A percentile compares a stretch with the other conserved stretches of the same genome.
Evolutionary conservation across 208 protist genomes (phyloP).

Genomic region (Trypanosoma vivax): DNA sequence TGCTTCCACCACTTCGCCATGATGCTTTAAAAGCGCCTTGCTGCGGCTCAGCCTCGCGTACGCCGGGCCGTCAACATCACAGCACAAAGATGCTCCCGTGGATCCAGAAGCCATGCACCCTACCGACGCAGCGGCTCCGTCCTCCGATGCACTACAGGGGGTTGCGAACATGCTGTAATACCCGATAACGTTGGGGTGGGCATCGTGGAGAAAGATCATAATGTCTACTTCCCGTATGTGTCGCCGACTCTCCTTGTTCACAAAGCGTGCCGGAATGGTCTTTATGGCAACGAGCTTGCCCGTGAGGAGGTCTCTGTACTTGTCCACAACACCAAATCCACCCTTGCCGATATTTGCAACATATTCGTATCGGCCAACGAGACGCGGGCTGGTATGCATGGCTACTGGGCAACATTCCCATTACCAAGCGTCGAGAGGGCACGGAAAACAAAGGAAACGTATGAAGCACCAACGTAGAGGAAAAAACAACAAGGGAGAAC

Average conservation of each 20-base stretch:
- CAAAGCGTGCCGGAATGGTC: slow-evolving; percentile 74
- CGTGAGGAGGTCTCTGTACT: slow-evolving; percentile 82
- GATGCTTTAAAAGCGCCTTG: slow-evolving; percentile 32
- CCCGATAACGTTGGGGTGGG: slow-evolving; percentile 92
- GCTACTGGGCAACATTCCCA: neutral
- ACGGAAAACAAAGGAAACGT: neutral
- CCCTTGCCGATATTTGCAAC: slow-evolving; percentile 82
- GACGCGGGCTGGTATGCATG: slow-evolving; percentile 1
- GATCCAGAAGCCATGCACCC: neutral
- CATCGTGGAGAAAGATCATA: slow-evolving; percentile 90
- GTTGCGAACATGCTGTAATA: slow-evolving; percentile 95
- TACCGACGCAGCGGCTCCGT: neutral
- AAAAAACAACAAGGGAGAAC: neutral
- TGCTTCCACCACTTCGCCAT: slow-evolving; percentile 24
- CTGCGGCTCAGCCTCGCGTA: slow-evolving; percentile 26
- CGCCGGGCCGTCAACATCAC: slow-evolving; percentile 34
- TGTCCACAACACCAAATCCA: slow-evolving; percentile 96
- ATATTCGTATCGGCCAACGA: slow-evolving; percentile 72
- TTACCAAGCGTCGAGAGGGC: slow-evolving; percentile 1
- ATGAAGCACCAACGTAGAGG: neutral
- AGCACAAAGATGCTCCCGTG: neutral
- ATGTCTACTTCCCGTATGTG: slow-evolving; percentile 95
- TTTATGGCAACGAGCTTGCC: slow-evolving; percentile 85
- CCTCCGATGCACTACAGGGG: slow-evolving; percentile 64
- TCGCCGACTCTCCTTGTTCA: slow-evolving; percentile 89